phyloP scores from a whole-genome alignment of 306 rosid species.

The Dalbergia oliveri region DNA sequence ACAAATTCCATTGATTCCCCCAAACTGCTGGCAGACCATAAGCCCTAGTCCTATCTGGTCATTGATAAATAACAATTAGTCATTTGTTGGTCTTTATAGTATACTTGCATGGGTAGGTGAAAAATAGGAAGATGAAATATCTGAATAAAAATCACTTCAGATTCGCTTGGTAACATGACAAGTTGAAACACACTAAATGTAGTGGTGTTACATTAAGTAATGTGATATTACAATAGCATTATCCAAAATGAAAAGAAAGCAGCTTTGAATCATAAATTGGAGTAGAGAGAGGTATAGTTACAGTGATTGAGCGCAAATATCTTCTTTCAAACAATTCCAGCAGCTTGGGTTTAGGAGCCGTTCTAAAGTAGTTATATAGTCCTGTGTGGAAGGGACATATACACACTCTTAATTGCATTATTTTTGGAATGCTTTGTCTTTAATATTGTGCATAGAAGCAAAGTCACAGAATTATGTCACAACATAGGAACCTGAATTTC shows the following conservation, averaged over 20 bases:
- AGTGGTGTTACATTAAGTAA: not conserved
- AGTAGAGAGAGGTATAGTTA: conserved; percentile 48
- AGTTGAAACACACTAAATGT: not conserved
- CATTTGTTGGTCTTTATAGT: not conserved
- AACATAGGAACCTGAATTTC: conserved; percentile 77
- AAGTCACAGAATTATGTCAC: conserved; percentile 19
- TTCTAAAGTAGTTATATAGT: conserved; percentile 75
- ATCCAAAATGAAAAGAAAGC: conserved; percentile 19
- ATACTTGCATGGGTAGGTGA: not conserved
- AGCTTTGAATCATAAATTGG: conserved; percentile 9
- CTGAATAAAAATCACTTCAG: not conserved
- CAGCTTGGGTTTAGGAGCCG: conserved; percentile 71
- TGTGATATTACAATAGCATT: not conserved
- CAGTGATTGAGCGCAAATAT: conserved; percentile 76
- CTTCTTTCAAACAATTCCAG: conserved; percentile 83
- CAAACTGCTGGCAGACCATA: conserved; percentile 92
- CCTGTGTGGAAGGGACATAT: conserved; percentile 57
- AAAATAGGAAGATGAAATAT: not conserved
- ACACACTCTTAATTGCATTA: not conserved
- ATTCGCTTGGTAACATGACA: conserved; percentile 1
- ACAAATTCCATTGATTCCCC: conserved; percentile 88
- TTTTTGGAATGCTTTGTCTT: conserved; percentile 10
- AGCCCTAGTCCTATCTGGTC: conserved; percentile 86
- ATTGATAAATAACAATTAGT: conserved; percentile 14
- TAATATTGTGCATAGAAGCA: not conserved